Conservation (phyloP, 192 early-diverging fungal genomes). For the Umbelopsis vinacea region DNA sequence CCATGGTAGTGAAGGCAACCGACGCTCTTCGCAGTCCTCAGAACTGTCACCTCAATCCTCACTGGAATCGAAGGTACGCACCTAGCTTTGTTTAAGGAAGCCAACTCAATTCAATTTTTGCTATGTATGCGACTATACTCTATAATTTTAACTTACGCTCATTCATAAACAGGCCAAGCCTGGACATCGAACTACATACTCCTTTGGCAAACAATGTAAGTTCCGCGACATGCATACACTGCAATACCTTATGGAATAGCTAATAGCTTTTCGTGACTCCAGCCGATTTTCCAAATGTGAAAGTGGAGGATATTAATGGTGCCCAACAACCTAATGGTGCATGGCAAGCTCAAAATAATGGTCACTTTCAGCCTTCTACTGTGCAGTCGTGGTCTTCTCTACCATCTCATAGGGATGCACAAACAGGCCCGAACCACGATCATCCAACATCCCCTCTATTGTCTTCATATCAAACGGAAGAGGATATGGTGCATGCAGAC, state of each 20-base stretch:
- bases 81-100: too few species aligned
- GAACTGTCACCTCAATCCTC: background rate
- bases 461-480: background rate
- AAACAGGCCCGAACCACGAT: background rate
- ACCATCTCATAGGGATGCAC: background rate
- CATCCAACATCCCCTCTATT: background rate
- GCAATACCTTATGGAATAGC: too few species aligned
- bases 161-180: background rate
- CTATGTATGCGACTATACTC: too few species aligned
- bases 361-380: background rate
- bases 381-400: conserved; percentile 13
- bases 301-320: conserved; percentile 3
- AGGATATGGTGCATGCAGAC: background rate
- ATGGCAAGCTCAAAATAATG: background rate
- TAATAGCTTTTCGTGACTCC: too few species aligned
- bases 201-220: conserved; percentile 9
- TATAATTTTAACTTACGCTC: too few species aligned
- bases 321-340: background rate
- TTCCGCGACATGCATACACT: background rate
- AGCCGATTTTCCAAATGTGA: conserved; percentile 12
- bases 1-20: background rate
- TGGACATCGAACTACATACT: conserved; percentile 5
- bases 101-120: too few species aligned
- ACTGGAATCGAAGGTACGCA: background rate
- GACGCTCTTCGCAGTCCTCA: background rate